Evolutionary conservation across 176 grass and related monocot species (phyloP), one percentile per base, ranked within the genome.

Genomic region (Oryza glumipatula): DNA sequence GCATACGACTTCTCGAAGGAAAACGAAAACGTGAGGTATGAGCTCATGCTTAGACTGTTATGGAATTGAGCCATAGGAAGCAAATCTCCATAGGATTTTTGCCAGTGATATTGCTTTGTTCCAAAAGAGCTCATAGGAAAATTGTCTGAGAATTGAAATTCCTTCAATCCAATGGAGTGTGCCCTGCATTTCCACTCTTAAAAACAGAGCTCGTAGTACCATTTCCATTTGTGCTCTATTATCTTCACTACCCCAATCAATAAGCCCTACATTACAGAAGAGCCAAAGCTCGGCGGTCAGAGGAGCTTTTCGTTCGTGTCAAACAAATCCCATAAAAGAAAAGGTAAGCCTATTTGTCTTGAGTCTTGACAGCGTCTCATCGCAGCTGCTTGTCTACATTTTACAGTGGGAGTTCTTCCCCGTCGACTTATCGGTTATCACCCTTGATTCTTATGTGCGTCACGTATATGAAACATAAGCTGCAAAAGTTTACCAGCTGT

Each of bases 391-490:
- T 61, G 69, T 14, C n/a, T 23, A 10, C 19, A 45, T 45, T 73
- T 7, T n/a, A 11, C 43, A 8, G 22, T 7, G 7, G 16, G n/a
- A 26, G n/a, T 15, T 72, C 41, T 19, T 72, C 30, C 9, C 77
- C 81, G 36, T 5, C 28, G 2, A 21, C 7, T 35, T 12, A 26
- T 91, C 14, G 12, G 4, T n/a, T 17, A 36, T 91, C 85, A 73
- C 15, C 15, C 47, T 0, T 28, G 45, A 72, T 77, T 88, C 84
- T 84, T 74, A 28, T 74, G 73, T 22, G 76, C 84, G 48, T 98
- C 91, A 8, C 72, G 79, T 48, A 98, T 88, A 78, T 98, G 93
- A 84, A 95, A 93, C 93, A 98, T 98, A 77, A 98, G 82, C 95
- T 98, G 85, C 76, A 90, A 73, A 82, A 85, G 44, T 69, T 66